Percentiles rank a stretch among this genome's conserved stretches.
These are phyloP conservation scores for Bretziella fagacearum DNA, from an alignment of 2,329 filamentous ascomycete species.

Conservation along the genomic window DNA sequence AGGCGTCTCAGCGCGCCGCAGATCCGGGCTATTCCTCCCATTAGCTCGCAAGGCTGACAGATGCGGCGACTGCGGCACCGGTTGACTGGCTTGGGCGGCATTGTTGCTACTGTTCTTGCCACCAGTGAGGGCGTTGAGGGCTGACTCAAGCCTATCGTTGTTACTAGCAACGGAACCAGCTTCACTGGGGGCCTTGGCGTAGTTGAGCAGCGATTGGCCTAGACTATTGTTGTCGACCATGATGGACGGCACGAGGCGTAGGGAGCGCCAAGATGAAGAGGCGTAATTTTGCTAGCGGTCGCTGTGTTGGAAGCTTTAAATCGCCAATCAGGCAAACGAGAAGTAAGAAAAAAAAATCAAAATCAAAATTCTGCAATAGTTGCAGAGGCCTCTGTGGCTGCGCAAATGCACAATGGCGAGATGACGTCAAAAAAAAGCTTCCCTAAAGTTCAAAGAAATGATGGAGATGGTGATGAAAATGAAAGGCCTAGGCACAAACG, in stretches of 20 bases:
- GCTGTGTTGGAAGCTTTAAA: no score
- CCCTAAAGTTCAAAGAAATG: no score
- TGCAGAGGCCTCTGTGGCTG: no score
- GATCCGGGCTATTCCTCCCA: constrained; percentile 8
- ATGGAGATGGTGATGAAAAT: no score
- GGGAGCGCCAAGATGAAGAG: not conserved
- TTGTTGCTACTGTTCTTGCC: not conserved
- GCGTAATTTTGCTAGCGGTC: no score
- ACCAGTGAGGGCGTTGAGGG: constrained; percentile 9
- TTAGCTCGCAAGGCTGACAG: not conserved
- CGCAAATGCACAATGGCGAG: no score
- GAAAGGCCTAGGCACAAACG: no score
- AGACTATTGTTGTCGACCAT: constrained; percentile 9
- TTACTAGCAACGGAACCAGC: constrained; percentile 5
- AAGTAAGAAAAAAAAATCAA: no score
- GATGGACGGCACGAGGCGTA: not conserved
- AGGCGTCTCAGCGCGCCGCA: constrained; percentile 10
- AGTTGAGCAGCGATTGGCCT: constrained; percentile 10
- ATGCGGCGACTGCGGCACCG: not conserved
- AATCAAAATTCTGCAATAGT: no score
- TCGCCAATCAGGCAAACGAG: no score
- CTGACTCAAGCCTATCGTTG: constrained; percentile 8
- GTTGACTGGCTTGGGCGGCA: not conserved
- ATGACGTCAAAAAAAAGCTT: no score
- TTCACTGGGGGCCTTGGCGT: constrained; percentile 11